These are phyloP conservation scores for Fusarium cyanostomum DNA, from an alignment of 2,329 filamentous ascomycete genomes.

Conservation along the genomic window DNA sequence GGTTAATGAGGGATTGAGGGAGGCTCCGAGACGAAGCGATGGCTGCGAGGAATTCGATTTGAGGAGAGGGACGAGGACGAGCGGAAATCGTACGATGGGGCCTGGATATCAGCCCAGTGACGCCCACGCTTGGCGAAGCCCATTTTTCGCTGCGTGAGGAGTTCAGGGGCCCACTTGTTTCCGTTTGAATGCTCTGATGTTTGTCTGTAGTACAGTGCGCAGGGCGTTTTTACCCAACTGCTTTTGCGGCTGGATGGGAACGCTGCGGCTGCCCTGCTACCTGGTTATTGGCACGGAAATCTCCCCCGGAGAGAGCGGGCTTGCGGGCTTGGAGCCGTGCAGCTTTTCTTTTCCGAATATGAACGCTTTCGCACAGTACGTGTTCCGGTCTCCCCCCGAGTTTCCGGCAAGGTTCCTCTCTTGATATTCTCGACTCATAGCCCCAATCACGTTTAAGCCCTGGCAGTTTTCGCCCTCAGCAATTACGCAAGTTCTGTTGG, in stretches of 20 bases:
- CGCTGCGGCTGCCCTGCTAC: too few relatives aligned
- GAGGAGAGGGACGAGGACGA: slow-evolving; percentile 37
- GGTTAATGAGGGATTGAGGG: slow-evolving; percentile 38
- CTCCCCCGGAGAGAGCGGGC: slow-evolving; percentile 4
- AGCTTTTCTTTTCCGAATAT: background rate
- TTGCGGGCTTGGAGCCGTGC: background rate
- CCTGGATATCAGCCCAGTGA: slow-evolving; percentile 44
- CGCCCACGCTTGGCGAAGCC: slow-evolving; percentile 38
- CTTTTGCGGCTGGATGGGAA: too few relatives aligned
- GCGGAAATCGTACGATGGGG: slow-evolving; percentile 47
- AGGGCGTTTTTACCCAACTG: background rate
- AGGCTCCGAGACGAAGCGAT: slow-evolving; percentile 34
- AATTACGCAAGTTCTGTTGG: background rate
- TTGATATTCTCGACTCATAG: background rate
- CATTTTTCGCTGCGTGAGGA: slow-evolving; percentile 16
- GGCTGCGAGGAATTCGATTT: slow-evolving; percentile 43
- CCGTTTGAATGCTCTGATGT: slow-evolving; percentile 1
- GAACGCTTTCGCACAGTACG: background rate
- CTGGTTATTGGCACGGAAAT: slow-evolving; percentile 2
- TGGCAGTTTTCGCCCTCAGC: background rate
- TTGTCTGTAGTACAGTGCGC: slow-evolving; percentile 18
- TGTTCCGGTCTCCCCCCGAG: too few relatives aligned
- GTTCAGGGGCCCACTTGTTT: slow-evolving; percentile 28
- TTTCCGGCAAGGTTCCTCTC: too few relatives aligned
- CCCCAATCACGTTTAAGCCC: background rate